Conservation (phyloP, 2,329 filamentous ascomycete species). For the Escovopsis sp. region DNA sequence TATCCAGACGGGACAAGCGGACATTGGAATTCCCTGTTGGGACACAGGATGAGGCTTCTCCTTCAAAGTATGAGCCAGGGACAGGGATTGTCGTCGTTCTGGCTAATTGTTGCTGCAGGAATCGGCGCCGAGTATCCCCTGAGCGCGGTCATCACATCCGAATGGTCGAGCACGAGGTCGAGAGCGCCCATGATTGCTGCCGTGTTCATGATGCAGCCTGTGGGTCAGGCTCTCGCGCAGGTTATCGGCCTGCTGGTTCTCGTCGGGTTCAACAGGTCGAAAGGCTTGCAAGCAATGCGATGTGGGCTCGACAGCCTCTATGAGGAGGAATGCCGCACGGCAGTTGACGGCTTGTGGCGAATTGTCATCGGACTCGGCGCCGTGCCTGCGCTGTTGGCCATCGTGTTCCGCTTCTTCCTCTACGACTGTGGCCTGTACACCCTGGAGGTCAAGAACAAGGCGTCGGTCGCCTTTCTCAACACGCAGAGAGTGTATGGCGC, state of each 20-base stretch:
- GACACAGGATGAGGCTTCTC: background rate
- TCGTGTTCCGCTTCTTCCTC: conserved; percentile 50
- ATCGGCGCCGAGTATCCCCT: conserved; percentile 56
- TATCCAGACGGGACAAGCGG: background rate
- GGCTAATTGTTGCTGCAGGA: conserved; percentile 18
- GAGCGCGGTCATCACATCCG: conserved; percentile 50
- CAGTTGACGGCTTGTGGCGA: conserved; percentile 47
- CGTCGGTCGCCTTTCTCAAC: conserved; percentile 40
- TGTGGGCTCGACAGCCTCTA: conserved; percentile 31
- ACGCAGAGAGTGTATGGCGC: conserved; percentile 43
- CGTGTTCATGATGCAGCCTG: conserved; percentile 54
- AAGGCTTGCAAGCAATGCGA: conserved; percentile 27
- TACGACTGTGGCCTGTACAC: conserved; percentile 51
- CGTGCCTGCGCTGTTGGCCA: conserved; percentile 46
- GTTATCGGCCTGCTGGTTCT: conserved; percentile 41
- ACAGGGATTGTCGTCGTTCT: no score
- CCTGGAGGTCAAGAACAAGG: conserved; percentile 48
- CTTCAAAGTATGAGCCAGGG: background rate
- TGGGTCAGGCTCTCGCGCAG: conserved; percentile 51
- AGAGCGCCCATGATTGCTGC: conserved; percentile 51
- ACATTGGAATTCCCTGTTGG: background rate
- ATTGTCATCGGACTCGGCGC: conserved; percentile 52
- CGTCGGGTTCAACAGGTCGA: conserved; percentile 27
- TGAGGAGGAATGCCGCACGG: conserved; percentile 28
- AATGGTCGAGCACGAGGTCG: conserved; percentile 48